Conservation (phyloP, 371 early-diverging fungal species). For the Actinomortierella ambigua region DNA sequence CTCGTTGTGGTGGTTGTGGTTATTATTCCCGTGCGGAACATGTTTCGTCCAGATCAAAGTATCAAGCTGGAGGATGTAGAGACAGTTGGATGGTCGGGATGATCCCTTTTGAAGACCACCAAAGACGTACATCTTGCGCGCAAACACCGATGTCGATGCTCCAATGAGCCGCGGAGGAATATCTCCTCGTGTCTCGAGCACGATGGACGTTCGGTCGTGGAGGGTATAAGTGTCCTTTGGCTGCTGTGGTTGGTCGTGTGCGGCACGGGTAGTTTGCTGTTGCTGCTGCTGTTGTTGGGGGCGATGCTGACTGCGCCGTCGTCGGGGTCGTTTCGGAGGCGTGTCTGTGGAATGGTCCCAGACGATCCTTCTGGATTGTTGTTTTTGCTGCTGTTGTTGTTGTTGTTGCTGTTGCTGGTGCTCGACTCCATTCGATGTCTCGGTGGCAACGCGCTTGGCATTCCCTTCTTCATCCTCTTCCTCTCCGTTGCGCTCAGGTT, state of each 20-base stretch:
- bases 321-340: background rate
- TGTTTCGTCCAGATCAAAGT: slow-evolving; percentile 60
- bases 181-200: slow-evolving; percentile 62
- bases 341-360: no score
- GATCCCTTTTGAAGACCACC: slow-evolving; percentile 69
- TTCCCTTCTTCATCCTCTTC: no score
- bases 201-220: slow-evolving; percentile 35
- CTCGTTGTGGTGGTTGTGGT: slow-evolving; percentile 2
- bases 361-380: no score
- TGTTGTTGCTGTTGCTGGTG: no score
- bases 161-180: slow-evolving; percentile 76
- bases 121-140: slow-evolving; percentile 65
- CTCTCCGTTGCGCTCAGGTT: no score
- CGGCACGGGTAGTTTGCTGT: background rate
- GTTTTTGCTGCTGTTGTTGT: no score
- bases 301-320: background rate
- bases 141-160: slow-evolving; percentile 63
- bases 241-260: slow-evolving; percentile 1
- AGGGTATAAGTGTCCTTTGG: slow-evolving; percentile 28
- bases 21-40: slow-evolving; percentile 9
- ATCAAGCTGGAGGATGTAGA: slow-evolving; percentile 67
- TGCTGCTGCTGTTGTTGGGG: slow-evolving; percentile 2
- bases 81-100: slow-evolving; percentile 65
- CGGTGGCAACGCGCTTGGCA: no score
- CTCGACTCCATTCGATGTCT: no score